Base-by-base conservation (phyloP, 768 basidiomycete species). In the Calocybe indica region DNA sequence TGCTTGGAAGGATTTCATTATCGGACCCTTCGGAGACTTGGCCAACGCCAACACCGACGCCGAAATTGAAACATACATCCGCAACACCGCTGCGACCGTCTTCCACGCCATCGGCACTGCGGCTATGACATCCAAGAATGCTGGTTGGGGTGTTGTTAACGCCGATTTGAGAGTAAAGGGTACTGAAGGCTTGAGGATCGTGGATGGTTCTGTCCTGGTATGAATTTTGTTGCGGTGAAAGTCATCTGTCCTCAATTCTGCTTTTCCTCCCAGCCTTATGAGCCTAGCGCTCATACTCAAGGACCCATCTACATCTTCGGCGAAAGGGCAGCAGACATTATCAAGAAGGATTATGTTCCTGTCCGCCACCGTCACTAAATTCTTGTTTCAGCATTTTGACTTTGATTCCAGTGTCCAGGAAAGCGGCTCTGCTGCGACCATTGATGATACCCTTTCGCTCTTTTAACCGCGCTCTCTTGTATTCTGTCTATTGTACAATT, bases 151-250 rank as follows among this genome's bases (percentile, higher is more conserved):
- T 37, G 65, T 66, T n/a, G 59, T 64, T 5, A 54, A 67, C 52
- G 55, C 63, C 5, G 51, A 62, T 44, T 48, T 69, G 5, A 51
- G 44, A 13, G 63, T 69, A 6, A 65, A 67, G 46, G 65, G 65
- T 6, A 54, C 58, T 3, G n/a, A 33, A 6, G 65, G 60, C 29
- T 43, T 68, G 40, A 50, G 67, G 7, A 53, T 68, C 32, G 60
- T 69, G 11, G 65, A 67, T 52, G 63, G 60, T 3, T 62, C 62
- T 5, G 57, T 65, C 14, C 36, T 61, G 12, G 60, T 59, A 40
- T 36, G 58, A 46, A 14, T 29, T 13, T 7, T 11, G 30, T 15
- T 32, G 7, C n/a, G n/a, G 8, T n/a, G n/a, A 9, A 4, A 7
- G 35, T 29, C 6, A 34, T n/a, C 28, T 5, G 39, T 38, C 28